Evolutionary conservation across 345 rosid species (phyloP).

Genomic region (rapeseed (Brassica napus)): Da-Ae NC_063444.1:21776501-21777000

Average conservation of each 20-base stretch:
- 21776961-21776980: slow-evolving; percentile 7
- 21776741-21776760: slow-evolving; percentile 14
- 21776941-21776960: slow-evolving; percentile 6
- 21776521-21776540: too few relatives aligned
- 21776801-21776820: slow-evolving; percentile 39
- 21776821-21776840: slow-evolving; percentile 40
- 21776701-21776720: background rate
- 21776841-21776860: slow-evolving; percentile 33
- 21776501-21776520: too few relatives aligned
- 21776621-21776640: background rate
- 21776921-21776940: slow-evolving; percentile 39
- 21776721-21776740: background rate
- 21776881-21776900: background rate
- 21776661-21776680: slow-evolving; percentile 12
- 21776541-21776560: background rate
- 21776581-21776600: background rate
- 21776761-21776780: slow-evolving; percentile 44
- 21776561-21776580: background rate
- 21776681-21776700: background rate
- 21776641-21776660: background rate
- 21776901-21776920: slow-evolving; percentile 34
- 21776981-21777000: slow-evolving; percentile 32
- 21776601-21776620: background rate
- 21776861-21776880: slow-evolving; percentile 37
- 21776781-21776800: slow-evolving; percentile 41